Base-by-base conservation (phyloP, 352 stramenopile genomes). In the Globisporangium nagaii region DNA sequence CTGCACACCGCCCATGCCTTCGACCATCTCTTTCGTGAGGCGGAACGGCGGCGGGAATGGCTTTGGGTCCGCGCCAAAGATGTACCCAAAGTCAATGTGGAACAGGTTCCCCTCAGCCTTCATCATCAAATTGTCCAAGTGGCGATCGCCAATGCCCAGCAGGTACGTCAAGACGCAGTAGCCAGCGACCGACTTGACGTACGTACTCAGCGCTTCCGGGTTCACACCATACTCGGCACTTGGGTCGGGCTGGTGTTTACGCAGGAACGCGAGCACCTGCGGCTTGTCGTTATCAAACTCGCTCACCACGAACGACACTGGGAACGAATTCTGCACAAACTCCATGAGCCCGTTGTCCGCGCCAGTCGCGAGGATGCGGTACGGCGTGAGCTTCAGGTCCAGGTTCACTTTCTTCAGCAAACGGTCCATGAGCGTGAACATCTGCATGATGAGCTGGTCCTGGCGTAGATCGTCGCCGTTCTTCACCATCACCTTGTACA, bases 111-210 rank as follows among this genome's bases (percentile, higher is more conserved):
- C 98, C 57, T 88, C 81, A 3, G 87, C 83, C 51, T 91, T 93
- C 60, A 99, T 93, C 96, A 99, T 98, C 55, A 99, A 83, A 70
- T 99, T 99, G 68, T 99, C 97, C 55, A 99, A 84, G 70, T 99
- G 98, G 9, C 98, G 84, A 84, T 99, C 98, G 28, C 98, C 98
- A 58, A 99, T 98, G 30, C 96, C 96, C 12, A 99, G 71, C 20
- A 99, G 70, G 77, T 99, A 99, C 37, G 97, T 99, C 35, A 99
- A 86, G 12, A 99, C 97, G 63, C 97, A 99, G 74, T 99, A 99
- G 20, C 97, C 97, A 19, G 98, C 98, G 52, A 97, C 98, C 30
- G 88, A 98, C 68, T 98, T 93, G 48, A 99, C 90, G 62, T 99
- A 99, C 17, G 86, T 98, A 56, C 96, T 96, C 22, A 99, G 63